Conservation (phyloP, 768 basidiomycete species). For the Coprinellus micaceus region DNA sequence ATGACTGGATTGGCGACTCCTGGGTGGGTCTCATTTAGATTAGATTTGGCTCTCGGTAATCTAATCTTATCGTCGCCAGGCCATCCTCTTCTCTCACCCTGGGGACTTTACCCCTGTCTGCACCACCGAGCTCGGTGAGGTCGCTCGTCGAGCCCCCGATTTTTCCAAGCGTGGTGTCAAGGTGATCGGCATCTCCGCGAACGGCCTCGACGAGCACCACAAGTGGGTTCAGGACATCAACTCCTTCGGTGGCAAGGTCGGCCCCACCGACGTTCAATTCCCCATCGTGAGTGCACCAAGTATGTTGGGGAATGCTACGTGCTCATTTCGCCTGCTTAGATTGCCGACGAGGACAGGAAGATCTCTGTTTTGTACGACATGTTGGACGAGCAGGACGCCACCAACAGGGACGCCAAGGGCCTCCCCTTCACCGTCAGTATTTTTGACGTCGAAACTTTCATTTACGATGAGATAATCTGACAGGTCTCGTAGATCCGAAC, state of each 20-base stretch:
- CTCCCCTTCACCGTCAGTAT: constrained; percentile 83
- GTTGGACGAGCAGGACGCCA: constrained; percentile 93
- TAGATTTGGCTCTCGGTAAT: not conserved
- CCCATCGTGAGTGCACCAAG: constrained; percentile 70
- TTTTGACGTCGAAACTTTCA: constrained; percentile 2
- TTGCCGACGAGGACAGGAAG: constrained; percentile 86
- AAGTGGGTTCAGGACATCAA: constrained; percentile 90
- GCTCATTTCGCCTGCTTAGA: constrained; percentile 40
- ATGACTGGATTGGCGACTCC: constrained; percentile 84
- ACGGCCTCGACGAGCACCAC: constrained; percentile 78
- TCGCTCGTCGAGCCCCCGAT: constrained; percentile 81
- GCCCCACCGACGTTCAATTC: constrained; percentile 76
- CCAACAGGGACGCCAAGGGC: constrained; percentile 81
- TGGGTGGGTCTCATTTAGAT: constrained; percentile 56
- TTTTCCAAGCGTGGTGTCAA: constrained; percentile 89
- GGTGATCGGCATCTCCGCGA: constrained; percentile 91
- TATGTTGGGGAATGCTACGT: not conserved
- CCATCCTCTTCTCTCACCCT: constrained; percentile 90
- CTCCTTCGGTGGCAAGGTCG: constrained; percentile 65
- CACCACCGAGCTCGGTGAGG: constrained; percentile 97
- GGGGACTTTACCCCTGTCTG: constrained; percentile 92
- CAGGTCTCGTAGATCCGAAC: constrained; percentile 67
- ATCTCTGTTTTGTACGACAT: constrained; percentile 89
- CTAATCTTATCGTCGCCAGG: constrained; percentile 38
- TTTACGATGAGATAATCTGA: constrained; percentile 5